Evolutionary conservation across 2,329 filamentous ascomycete genomes (phyloP), one percentile per base, ranked within the genome.

Genomic region (Phoma herbarum): DNA sequence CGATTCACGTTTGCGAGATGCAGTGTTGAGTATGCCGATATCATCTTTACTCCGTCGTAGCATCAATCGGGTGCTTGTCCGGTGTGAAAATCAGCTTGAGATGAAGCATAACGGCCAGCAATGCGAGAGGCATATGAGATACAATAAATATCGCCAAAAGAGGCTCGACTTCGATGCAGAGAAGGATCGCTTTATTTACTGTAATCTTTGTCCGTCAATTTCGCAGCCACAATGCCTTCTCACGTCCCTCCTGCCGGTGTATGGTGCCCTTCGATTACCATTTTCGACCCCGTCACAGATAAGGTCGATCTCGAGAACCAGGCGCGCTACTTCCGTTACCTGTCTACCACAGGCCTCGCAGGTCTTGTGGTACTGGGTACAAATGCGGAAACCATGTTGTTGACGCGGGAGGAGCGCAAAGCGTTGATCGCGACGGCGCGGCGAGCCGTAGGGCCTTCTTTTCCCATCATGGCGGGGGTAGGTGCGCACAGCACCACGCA

Each of bases 371-470:
- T 80, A 35, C 70, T 80, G 29, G 62, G 64, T 23, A 79, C 78
- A 31, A 81, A 79, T 63, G 78, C 77, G 33, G 78, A 80, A 57
- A 77, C 78, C 18, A 77, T 80, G 58, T 67, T 80, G 49, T 74
- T 81, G 29, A 80, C 77, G 11, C 69, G 75, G 47, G 70, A 74
- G 37, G 78, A 81, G 58, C 76, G 78, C 26, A 69, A 71, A 23
- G 60, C 68, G 12, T 69, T 80, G n/a, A 67, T 80, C 23, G 60
- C 69, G 35, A 72, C 70, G 16, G 77, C 77, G 2, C 72, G 78
- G 35, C 64, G 72, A 44, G 74, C 78, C 18, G 76, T 78, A 31
- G 74, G 74, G 1, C 71, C 76, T 0, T 58, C 64, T 14, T 80
- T 76, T 53, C 77, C 77, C 12, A 67, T 80, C 57, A 80, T 80